phyloP scores from a whole-genome alignment of 164 flowering plant species.

The Vitis rupestris region DNA sequence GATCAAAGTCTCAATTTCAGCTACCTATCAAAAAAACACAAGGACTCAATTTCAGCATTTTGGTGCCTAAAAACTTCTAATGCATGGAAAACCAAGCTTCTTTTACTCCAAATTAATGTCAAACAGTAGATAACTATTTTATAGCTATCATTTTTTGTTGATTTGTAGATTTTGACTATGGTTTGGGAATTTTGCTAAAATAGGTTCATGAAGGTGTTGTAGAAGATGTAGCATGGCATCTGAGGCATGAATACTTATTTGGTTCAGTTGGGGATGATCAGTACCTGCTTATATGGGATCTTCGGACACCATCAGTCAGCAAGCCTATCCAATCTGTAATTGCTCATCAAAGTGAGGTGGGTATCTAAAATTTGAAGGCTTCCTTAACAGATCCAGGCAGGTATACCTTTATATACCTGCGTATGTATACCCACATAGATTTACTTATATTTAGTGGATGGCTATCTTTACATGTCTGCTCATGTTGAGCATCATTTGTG shows the following conservation, averaged over 20 bases:
- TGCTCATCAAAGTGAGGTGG: conserved; percentile 96
- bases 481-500: no score
- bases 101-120: neutral
- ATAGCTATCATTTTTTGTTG: neutral
- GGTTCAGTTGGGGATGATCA: conserved; percentile 99
- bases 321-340: conserved; percentile 85
- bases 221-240: conserved; percentile 99
- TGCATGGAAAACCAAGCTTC: neutral
- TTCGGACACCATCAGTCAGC: conserved; percentile 55
- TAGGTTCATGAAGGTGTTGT: conserved; percentile 98
- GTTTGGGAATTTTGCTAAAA: conserved; percentile 5
- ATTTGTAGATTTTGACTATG: conserved; percentile 2
- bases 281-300: conserved; percentile 86
- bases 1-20: neutral
- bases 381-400: no score
- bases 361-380: conserved; percentile 1
- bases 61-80: neutral
- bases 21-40: neutral
- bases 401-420: no score
- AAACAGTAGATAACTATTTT: neutral
- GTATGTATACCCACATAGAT: no score
- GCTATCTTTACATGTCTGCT: no score
- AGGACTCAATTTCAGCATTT: neutral
- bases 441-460: no score
- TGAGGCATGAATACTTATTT: conserved; percentile 88